A percentile compares a stretch with the other conserved stretches of the same genome.
Conservation (phyloP, 768 basidiomycete species). For the Xanthoconium stramineum region DNA sequence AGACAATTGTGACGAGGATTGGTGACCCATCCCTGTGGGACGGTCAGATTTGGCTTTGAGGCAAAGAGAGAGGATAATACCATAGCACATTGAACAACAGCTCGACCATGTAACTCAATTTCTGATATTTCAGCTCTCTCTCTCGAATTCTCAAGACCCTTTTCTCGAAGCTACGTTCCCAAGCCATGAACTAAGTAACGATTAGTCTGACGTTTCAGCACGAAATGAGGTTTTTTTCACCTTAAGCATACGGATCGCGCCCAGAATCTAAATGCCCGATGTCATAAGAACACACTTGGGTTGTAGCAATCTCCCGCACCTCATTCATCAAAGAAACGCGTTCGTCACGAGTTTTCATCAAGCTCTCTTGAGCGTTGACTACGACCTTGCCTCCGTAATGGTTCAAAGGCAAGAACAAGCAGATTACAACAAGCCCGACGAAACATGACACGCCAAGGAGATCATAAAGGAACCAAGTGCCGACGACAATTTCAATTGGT, state of each 20-base stretch:
- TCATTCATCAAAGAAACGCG: slow-evolving; percentile 92
- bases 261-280: slow-evolving; percentile 52
- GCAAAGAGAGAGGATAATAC: slow-evolving; percentile 26
- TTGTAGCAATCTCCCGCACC: slow-evolving; percentile 25
- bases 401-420: slow-evolving; percentile 72
- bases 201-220: background rate
- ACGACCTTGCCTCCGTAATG: slow-evolving; percentile 82
- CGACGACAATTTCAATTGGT: slow-evolving; percentile 75
- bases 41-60: background rate
- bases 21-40: slow-evolving; percentile 42
- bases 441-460: slow-evolving; percentile 78
- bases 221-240: slow-evolving; percentile 17
- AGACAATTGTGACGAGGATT: slow-evolving; percentile 56
- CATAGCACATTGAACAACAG: slow-evolving; percentile 58
- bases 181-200: slow-evolving; percentile 76
- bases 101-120: slow-evolving; percentile 85
- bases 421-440: slow-evolving; percentile 73
- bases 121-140: slow-evolving; percentile 81
- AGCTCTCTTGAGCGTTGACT: slow-evolving; percentile 71
- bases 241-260: slow-evolving; percentile 90
- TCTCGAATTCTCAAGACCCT: slow-evolving; percentile 69
- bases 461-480: slow-evolving; percentile 70
- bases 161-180: slow-evolving; percentile 87
- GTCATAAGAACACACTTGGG: background rate
- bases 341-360: slow-evolving; percentile 92